Base-by-base conservation (phyloP, 2,329 filamentous ascomycete genomes). In the Diaporthe vexans region DNA sequence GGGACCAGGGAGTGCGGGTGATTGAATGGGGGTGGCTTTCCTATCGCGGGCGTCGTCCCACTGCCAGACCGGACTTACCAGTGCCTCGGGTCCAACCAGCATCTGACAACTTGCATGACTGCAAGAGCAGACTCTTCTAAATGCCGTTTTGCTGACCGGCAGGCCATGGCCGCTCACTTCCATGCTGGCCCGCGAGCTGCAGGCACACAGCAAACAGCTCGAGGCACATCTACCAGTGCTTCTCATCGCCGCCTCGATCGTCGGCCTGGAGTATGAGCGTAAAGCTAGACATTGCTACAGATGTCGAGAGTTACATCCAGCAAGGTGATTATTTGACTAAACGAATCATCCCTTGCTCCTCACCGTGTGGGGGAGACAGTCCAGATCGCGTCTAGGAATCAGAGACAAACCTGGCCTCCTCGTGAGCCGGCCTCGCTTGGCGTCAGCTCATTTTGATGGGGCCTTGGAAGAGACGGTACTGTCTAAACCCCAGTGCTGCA, bases 11-110 rank as follows among this genome's bases (percentile, higher is more conserved):
- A 71, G 29, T 52, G 33, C 43, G 48, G 56, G 58, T 40, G 40
- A 46, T 58, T 29, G 69, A 67, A 61, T 61, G 56, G 56, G 57
- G 56, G 58, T 71, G 56, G 56, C 56, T 71, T 61, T 58, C 56
- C 56, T 35, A 71, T 71, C 37, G 48, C 56, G 35, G 69, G 40
- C 29, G 21, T 61, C 69, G 69, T 59, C 58, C 69, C 29, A 71
- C 56, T 71, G 69, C 69, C 56, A 59, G 43, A 21, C 37, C 69
- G 57, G 61, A 67, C 61, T 35, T 61, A 71, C 69, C 69, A 61
- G 43, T 33, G 61, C 56, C 43, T 71, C 69, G 69, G 69, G 69
- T 71, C 56, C 56, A 52, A 54, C 46, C 29, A 61, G 17, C n/a
- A 67, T 52, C 29, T 67, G 43, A 67, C 46, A 54, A 11, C 5